Base-by-base conservation (phyloP, 139 green algal species). In the Chlamydomonas incerta region DNA sequence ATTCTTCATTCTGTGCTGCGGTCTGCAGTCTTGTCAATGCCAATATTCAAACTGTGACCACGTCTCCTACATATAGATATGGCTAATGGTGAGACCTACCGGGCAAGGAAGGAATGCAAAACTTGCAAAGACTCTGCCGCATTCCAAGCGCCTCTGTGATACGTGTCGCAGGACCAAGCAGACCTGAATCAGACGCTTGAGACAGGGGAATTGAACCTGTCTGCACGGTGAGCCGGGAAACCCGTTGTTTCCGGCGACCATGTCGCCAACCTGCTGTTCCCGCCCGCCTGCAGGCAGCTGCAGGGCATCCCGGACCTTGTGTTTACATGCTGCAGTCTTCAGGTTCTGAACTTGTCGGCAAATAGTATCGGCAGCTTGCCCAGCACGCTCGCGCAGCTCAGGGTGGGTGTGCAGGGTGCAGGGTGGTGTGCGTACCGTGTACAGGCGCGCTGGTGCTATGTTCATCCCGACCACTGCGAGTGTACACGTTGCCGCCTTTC, bases 211-310 rank as follows among this genome's bases (percentile, higher is more conserved):
- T 14, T 82, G 41, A 50, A 50, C 8, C 41, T 50, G 41, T 50
- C 41, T 50, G 41, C 41, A 50, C 5, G 41, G 41, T 50, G 41
- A 50, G 41, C 41, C n/a, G n/a, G n/a, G n/a, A n/a, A n/a, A n/a
- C n/a, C n/a, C n/a, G n/a, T n/a, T n/a, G n/a, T n/a, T n/a, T n/a
- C n/a, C n/a, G n/a, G n/a, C n/a, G n/a, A n/a, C n/a, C n/a, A n/a
- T n/a, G n/a, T n/a, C n/a, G 41, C 41, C 41, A 8, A 50, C 41
- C 8, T 50, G 41, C 41, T 50, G 5, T 5, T 50, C 6, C 8
- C 41, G 8, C 41, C 5, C 55, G 52, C 37, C 14, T 60, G 63
- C 77, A 84, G 77, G 60, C 65, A 84, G 37, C 77, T 84, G 15
- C 6, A 46, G 6, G 46, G 67, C 46, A 18, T 84, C 29, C 77